Evolutionary conservation across 2,329 filamentous ascomycete species (phyloP).

Genomic region (Aspergillus sp.): DNA sequence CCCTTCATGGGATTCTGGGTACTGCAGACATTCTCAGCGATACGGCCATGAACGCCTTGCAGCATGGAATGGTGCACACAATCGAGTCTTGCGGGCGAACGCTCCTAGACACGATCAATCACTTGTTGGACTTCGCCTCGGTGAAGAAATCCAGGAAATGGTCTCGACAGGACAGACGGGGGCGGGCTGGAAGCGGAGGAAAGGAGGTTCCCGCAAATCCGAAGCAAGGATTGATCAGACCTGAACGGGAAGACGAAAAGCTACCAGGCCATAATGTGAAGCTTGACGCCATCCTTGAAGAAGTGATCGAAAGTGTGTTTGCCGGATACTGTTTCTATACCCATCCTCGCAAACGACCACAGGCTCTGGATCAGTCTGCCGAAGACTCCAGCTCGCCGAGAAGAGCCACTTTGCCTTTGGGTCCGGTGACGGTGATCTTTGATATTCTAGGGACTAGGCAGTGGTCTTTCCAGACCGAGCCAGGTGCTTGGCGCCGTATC

Average conservation of each 20-base stretch:
- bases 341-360: not conserved
- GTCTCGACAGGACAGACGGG: too few species aligned
- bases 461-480: conserved; percentile 3
- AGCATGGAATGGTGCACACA: conserved; percentile 26
- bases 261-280: conserved; percentile 5
- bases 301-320: conserved; percentile 12
- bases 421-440: conserved; percentile 5
- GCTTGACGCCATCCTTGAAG: conserved; percentile 9
- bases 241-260: not conserved
- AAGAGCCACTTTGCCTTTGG: not conserved
- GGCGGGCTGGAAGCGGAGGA: too few species aligned
- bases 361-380: too few species aligned
- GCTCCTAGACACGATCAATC: conserved; percentile 36
- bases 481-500: conserved; percentile 10
- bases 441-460: conserved; percentile 2
- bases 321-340: conserved; percentile 11
- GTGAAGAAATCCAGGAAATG: conserved; percentile 9
- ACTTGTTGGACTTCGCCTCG: conserved; percentile 26
- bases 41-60: conserved; percentile 19
- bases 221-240: too few species aligned
- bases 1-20: conserved; percentile 30
- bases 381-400: not conserved
- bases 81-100: conserved; percentile 36
- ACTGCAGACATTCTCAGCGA: conserved; percentile 27
- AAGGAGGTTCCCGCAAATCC: too few species aligned